phyloP scores from a whole-genome alignment of 805 yeast genomes.

The Priceomyces castillae region DNA sequence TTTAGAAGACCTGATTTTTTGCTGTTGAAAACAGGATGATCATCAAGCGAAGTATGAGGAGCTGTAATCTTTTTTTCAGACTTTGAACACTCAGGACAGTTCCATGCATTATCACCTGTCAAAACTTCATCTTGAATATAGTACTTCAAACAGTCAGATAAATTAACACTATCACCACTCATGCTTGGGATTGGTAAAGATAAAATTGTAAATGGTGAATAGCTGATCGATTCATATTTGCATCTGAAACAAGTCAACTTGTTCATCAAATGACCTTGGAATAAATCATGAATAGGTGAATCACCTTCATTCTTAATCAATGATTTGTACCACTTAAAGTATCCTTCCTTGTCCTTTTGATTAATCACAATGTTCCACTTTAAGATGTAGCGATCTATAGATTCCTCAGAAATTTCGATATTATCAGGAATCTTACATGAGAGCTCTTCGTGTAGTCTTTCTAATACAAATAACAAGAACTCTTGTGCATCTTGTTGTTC shows the following conservation, averaged over 20 bases:
- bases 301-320: constrained; percentile 55
- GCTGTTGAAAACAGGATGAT: constrained; percentile 37
- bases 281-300: constrained; percentile 62
- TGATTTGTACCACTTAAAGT: constrained; percentile 58
- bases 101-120: constrained; percentile 80
- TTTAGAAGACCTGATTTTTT: constrained; percentile 35
- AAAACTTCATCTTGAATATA: constrained; percentile 64
- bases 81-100: constrained; percentile 66
- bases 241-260: constrained; percentile 63
- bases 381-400: constrained; percentile 23
- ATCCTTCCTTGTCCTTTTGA: constrained; percentile 44
- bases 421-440: constrained; percentile 21
- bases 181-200: constrained; percentile 58
- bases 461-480: constrained; percentile 63
- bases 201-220: constrained; percentile 58
- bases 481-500: constrained; percentile 86
- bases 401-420: constrained; percentile 19
- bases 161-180: constrained; percentile 30
- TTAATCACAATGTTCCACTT: constrained; percentile 33
- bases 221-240: constrained; percentile 57
- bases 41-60: constrained; percentile 21
- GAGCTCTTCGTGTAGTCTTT: constrained; percentile 67
- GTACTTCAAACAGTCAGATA: constrained; percentile 62
- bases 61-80: constrained; percentile 5
- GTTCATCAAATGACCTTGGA: constrained; percentile 74